phyloP scores from a whole-genome alignment of 2,329 filamentous ascomycete genomes.

The Penicillium carneum region DNA sequence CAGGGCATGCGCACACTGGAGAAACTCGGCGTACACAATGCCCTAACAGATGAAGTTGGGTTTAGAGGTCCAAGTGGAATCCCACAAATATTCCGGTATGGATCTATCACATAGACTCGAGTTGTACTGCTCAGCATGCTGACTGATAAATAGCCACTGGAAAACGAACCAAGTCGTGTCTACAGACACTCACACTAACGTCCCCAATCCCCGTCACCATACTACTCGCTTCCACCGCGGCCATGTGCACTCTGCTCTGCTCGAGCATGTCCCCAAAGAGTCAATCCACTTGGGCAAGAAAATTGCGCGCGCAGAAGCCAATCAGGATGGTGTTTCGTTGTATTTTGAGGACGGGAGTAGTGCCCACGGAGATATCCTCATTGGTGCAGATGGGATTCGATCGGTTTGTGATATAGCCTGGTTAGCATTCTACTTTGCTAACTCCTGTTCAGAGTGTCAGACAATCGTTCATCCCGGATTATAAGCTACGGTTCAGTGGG shows the following conservation, averaged over 20 bases:
- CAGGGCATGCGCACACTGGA: conserved; percentile 59
- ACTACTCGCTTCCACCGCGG: conserved; percentile 59
- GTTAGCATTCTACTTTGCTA: not conserved
- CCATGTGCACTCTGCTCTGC: conserved; percentile 59
- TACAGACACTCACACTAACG: conserved; percentile 44
- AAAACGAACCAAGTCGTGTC: conserved; percentile 56
- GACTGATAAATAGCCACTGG: conserved; percentile 45
- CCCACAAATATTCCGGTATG: conserved; percentile 57
- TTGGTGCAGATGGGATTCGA: conserved; percentile 63
- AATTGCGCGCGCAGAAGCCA: conserved; percentile 47
- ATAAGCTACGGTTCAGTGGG: conserved; percentile 54
- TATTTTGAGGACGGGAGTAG: conserved; percentile 59
- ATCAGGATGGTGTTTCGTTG: conserved; percentile 45
- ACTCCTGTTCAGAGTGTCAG: conserved; percentile 33
- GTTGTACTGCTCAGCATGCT: not conserved
- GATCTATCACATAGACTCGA: conserved; percentile 1
- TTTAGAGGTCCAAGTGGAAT: conserved; percentile 52
- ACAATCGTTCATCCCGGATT: conserved; percentile 54
- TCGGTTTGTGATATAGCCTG: conserved; percentile 50
- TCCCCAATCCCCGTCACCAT: conserved; percentile 49
- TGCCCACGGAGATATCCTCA: conserved; percentile 56
- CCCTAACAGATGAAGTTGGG: conserved; percentile 52
- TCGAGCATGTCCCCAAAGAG: conserved; percentile 54
- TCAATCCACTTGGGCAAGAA: conserved; percentile 56
- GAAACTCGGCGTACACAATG: conserved; percentile 58